Conservation (phyloP, 768 basidiomycete species). For the Favolaschia claudopus region DNA sequence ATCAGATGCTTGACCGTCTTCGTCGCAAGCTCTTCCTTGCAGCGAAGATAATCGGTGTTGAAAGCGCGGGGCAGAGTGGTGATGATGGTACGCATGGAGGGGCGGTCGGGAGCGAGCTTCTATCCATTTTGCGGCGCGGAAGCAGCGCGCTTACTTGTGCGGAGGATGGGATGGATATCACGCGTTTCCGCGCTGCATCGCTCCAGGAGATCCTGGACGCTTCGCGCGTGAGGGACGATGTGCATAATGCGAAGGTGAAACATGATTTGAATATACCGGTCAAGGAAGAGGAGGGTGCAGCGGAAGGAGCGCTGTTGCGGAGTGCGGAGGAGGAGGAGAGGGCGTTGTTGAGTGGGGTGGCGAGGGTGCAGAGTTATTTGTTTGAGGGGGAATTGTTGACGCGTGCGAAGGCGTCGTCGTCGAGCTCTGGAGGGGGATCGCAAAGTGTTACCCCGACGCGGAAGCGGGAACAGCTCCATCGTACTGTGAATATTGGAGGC, state of each 20-base stretch:
- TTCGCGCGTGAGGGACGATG: conserved; percentile 51
- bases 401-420: conserved; percentile 43
- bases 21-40: conserved; percentile 76
- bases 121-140: conserved; percentile 64
- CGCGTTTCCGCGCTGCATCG: conserved; percentile 51
- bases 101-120: conserved; percentile 53
- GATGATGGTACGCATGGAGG: conserved; percentile 26
- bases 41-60: conserved; percentile 64
- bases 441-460: conserved; percentile 51
- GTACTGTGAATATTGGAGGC: conserved; percentile 43
- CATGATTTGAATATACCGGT: conserved; percentile 40
- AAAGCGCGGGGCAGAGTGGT: conserved; percentile 30
- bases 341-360: conserved; percentile 59
- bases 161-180: conserved; percentile 47
- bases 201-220: conserved; percentile 53
- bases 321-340: conserved; percentile 64
- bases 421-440: conserved; percentile 54
- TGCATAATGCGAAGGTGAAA: conserved; percentile 55
- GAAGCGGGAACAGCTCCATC: conserved; percentile 50
- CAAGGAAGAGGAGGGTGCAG: conserved; percentile 16
- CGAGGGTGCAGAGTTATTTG: conserved; percentile 62
- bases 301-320: conserved; percentile 36
- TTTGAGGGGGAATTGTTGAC: conserved; percentile 61
- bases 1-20: conserved; percentile 77
- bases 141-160: conserved; percentile 58